These are phyloP conservation scores for Carex arenaria DNA, from an alignment of 202 grass and related monocot species.

Conservation along the genomic window DNA sequence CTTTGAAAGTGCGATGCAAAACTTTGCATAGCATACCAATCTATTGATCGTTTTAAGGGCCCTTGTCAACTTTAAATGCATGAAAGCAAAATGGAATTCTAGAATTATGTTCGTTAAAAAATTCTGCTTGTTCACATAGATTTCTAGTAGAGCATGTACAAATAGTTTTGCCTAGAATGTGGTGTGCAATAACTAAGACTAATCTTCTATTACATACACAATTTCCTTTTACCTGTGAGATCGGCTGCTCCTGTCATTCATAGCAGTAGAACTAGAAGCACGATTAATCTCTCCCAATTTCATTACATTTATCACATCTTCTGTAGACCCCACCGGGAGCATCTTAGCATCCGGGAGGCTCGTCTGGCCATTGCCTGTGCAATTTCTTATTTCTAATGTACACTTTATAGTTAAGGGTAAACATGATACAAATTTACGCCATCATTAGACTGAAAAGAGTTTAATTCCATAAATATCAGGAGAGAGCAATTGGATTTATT, in stretches of 20 bases:
- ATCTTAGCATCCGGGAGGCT: conserved; percentile 73
- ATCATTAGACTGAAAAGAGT: conserved; percentile 1
- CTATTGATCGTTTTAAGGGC: not conserved
- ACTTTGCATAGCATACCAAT: not conserved
- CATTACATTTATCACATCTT: conserved; percentile 88
- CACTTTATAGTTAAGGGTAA: conserved; percentile 42
- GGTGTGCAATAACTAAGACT: not conserved
- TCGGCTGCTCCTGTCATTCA: conserved; percentile 81
- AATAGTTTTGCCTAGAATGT: not conserved
- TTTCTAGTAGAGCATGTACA: not conserved
- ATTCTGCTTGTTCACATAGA: not conserved
- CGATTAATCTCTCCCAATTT: conserved; percentile 64
- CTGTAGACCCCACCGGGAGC: conserved; percentile 54
- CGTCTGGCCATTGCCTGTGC: conserved; percentile 40
- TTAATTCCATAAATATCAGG: conserved; percentile 9
- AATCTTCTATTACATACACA: not conserved
- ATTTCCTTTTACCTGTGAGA: conserved; percentile 64
- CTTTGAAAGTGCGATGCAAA: not conserved
- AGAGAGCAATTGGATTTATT: not conserved
- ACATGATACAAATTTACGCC: conserved; percentile 17
- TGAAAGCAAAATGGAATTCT: not conserved
- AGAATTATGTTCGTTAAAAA: not conserved
- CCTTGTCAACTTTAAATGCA: not conserved
- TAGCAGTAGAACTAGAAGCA: conserved; percentile 64
- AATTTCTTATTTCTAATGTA: conserved; percentile 82